Conservation (phyloP, 1,284 basidiomycete genomes). For the Agaricales sp. region DNA sequence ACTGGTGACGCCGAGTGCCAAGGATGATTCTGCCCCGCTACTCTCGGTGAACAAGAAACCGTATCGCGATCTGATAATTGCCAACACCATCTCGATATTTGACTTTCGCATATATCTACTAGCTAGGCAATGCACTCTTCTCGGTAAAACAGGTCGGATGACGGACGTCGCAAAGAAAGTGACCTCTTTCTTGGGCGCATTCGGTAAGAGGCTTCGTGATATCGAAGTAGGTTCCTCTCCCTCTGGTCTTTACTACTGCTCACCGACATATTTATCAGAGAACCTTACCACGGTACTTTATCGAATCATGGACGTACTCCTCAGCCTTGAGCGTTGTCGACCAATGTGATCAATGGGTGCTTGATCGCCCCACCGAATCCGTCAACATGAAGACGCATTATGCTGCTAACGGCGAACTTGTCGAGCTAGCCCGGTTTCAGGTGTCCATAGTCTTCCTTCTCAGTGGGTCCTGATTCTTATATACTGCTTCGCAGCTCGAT, state of each 20-base stretch:
- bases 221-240: conserved; percentile 46
- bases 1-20: conserved; percentile 57
- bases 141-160: conserved; percentile 64
- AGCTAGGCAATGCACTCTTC: conserved; percentile 72
- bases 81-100: conserved; percentile 87
- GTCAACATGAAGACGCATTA: conserved; percentile 38
- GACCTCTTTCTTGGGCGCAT: conserved; percentile 67
- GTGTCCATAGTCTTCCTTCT: too few species aligned
- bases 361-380: conserved; percentile 31
- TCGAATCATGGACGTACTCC: conserved; percentile 93
- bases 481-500: conserved; percentile 52
- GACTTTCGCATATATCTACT: conserved; percentile 92
- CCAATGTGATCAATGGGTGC: conserved; percentile 73
- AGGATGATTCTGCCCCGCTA: conserved; percentile 77
- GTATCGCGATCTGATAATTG: conserved; percentile 84
- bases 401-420: conserved; percentile 71
- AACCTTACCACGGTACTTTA: conserved; percentile 68
- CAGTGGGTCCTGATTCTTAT: conserved; percentile 1
- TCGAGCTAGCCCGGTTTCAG: conserved; percentile 75
- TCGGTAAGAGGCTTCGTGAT: conserved; percentile 69
- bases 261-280: conserved; percentile 29
- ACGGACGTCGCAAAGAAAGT: conserved; percentile 63
- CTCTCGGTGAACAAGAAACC: conserved; percentile 77
- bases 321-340: conserved; percentile 83
- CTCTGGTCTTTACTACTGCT: conserved; percentile 1